A percentile compares a stretch with the other conserved stretches of the same genome.
Evolutionary conservation across 495 filamentous ascomycete genomes (phyloP).

Genomic region (Annulohypoxylon stygium): DNA sequence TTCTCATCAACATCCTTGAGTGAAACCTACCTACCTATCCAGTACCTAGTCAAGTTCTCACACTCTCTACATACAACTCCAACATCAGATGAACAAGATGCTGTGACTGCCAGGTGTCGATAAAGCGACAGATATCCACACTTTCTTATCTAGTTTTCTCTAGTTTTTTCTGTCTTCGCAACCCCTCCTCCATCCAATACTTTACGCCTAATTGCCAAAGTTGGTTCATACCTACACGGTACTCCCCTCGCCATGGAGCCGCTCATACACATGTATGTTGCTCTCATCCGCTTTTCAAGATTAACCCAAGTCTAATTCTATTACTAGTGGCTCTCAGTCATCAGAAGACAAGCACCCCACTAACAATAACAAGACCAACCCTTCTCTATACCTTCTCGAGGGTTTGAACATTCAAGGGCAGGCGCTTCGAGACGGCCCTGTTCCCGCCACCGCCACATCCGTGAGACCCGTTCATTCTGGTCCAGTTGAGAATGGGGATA

Average conservation of each 20-base stretch:
- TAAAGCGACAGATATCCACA: background rate
- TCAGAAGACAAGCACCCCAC: background rate
- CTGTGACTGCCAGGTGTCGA: background rate
- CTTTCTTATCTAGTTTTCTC: background rate
- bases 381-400: conserved; percentile 3
- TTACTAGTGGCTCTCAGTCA: conserved; percentile 7
- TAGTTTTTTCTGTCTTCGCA: background rate
- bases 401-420: background rate
- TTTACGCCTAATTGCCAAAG: background rate
- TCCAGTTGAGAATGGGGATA: background rate
- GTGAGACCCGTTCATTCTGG: background rate
- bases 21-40: background rate
- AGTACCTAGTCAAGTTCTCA: too few relatives aligned
- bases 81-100: background rate
- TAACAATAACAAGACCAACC: background rate
- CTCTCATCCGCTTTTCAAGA: background rate
- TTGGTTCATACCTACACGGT: background rate
- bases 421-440: conserved; percentile 13
- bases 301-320: background rate
- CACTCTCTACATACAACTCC: background rate
- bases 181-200: background rate
- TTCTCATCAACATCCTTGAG: too few relatives aligned
- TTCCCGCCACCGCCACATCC: conserved; percentile 3
- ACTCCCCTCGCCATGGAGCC: conserved; percentile 10
- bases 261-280: conserved; percentile 34